Base-by-base conservation (phyloP, 331 rosid species). In the Quercus phellos region DNA sequence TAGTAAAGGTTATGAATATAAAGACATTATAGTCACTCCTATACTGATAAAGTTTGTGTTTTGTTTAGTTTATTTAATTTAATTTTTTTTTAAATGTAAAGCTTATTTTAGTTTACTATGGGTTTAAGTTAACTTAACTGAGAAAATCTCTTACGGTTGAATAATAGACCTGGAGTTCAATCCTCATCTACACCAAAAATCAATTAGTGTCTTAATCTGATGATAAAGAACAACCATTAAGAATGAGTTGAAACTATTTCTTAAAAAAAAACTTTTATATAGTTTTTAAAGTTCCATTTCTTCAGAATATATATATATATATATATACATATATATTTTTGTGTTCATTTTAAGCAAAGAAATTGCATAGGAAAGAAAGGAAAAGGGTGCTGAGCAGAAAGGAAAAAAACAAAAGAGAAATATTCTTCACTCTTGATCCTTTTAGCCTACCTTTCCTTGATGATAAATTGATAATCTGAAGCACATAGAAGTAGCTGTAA, bases 81-180 rank as follows among this genome's bases (percentile, higher is more conserved):
- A 35, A 0, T 38, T 38, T 8, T 38, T 38, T 38, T 38, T 8
- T 0, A 38, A 34, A 38, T 38, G 46, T 38, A 38, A 38, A 38
- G 3, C 1, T 38, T 38, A 38, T 38, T 38, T 38, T 38, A 38
- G 0, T 2, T 38, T 38, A 38, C 9, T 8, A 38, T 0, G 0
- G 0, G 12, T 8, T 8, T 0, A 38, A 38, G 0, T 38, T 38
- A 38, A 0, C 3, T 38, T 38, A 38, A 38, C 0, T 0, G 11
- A 2, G 2, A 38, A 38, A 8, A 0, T 7, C 1, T 38, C 0
- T 38, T 38, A 0, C 0, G 2, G 3, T 8, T 38, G 0, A 38
- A 38, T 38, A 2, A 38, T 0, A 38, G 0, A 38, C 8, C 0
- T 38, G 1, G 0, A 38, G 0, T 7, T 0, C 46, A 38, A 38